Base-by-base conservation (phyloP, 305 asterid genomes). In the Fraxinus angustifolia region DNA sequence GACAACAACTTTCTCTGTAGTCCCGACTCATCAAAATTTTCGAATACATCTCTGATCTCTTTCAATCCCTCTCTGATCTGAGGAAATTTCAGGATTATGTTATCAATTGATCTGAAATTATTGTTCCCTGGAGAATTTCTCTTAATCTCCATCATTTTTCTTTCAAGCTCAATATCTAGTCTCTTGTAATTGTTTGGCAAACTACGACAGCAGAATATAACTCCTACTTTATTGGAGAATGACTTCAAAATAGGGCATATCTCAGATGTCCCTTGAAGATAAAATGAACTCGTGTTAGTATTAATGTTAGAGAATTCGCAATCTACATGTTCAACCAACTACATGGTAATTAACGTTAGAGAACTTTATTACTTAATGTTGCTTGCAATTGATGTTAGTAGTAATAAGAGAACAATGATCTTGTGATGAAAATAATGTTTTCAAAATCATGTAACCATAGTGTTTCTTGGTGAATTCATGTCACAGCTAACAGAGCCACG, bases 1-100 rank as follows among this genome's bases (percentile, higher is more conserved):
- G 35, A 19, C 72, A 50, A 17, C 3, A 8, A 40, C 23, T 62
- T 48, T 7, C 14, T 8, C 26, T 2, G 31, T 23, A 58, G 68
- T 68, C 4, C 17, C 2, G 75, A 79, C 91, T 85, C 60, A 88
- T 90, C 91, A 42, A 72, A 87, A 31, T 88, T 88, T 53, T 84
- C 82, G 70, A 89, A 91, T 53, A 88, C 83, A 3, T 36, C 50
- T 83, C 83, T 83, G 6, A 88, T 86, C 82, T 87, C 86, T 80
- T 86, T 84, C 82, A 88, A 38, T 40, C 88, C 91, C 81, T 88
- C 90, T 79, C 81, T 84, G 70, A 87, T 78, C 85, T 82, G 87
- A 30, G 92, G 92, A 72, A 89, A 91, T 72, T 85, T 88, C 87
- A 89, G 71, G 81, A 91, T 85, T 73, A 90, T 77, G 84, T 86